Evolutionary conservation across 2,329 filamentous ascomycete species (phyloP).

Genomic region (Epichloe uncinata): DNA sequence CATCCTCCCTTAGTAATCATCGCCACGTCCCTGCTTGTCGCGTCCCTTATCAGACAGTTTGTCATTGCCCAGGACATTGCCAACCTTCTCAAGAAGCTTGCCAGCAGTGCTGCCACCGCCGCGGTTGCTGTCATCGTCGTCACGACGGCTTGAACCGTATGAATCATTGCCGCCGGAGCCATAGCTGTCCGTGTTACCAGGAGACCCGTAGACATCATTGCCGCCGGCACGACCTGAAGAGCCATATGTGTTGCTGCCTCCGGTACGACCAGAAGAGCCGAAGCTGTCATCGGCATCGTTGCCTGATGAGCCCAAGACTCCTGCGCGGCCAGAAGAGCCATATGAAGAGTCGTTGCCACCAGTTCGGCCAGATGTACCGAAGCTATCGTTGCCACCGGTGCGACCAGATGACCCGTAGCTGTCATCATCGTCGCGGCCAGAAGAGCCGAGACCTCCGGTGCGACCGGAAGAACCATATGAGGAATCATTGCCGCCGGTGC

Average conservation of each 20-base stretch:
- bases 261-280: conserved; percentile 9
- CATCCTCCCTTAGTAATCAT: conserved; percentile 11
- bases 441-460: conserved; percentile 8
- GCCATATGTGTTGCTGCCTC: conserved; percentile 2
- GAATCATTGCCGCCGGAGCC: conserved; percentile 4
- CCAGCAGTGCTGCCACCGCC: conserved; percentile 34
- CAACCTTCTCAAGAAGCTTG: conserved; percentile 46
- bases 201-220: conserved; percentile 6
- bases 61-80: conserved; percentile 33
- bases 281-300: conserved; percentile 8
- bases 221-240: too few species aligned
- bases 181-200: conserved; percentile 8
- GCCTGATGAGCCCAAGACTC: conserved; percentile 3
- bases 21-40: conserved; percentile 17
- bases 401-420: conserved; percentile 8
- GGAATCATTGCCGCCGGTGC: conserved; percentile 8
- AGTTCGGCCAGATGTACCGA: too few species aligned
- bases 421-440: conserved; percentile 8
- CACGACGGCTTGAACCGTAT: conserved; percentile 2
- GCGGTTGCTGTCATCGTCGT: conserved; percentile 4
- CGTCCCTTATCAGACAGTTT: conserved; percentile 27
- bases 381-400: conserved; percentile 5
- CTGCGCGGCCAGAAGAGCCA: conserved; percentile 9
- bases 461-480: conserved; percentile 1
- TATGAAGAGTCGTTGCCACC: background rate